These are phyloP conservation scores for Pichia sp. DNA, from an alignment of 1,139 yeast genomes.

Conservation along the genomic window DNA sequence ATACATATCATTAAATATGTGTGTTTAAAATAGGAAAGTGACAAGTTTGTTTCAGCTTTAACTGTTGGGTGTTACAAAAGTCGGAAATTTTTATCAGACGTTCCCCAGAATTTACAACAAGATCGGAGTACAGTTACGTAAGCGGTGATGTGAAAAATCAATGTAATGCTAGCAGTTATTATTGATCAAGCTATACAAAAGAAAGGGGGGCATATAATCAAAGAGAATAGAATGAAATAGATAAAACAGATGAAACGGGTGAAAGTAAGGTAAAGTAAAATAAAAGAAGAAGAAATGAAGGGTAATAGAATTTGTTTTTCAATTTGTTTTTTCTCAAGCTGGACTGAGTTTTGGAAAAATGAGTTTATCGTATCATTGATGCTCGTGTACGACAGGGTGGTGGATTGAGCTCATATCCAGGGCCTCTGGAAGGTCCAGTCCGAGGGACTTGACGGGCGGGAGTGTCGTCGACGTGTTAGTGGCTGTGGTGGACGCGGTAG, in stretches of 20 bases:
- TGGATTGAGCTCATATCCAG: slow-evolving; percentile 6
- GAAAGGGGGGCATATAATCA: neutral
- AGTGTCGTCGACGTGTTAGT: neutral
- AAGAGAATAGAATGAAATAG: neutral
- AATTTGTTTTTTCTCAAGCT: too few species aligned
- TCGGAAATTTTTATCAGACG: too few species aligned
- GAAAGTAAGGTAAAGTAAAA: neutral
- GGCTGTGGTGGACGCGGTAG: neutral
- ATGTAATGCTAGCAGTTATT: neutral
- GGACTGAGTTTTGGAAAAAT: too few species aligned
- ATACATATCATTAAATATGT: neutral
- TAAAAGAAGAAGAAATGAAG: neutral
- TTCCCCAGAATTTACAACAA: too few species aligned
- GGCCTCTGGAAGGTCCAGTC: slow-evolving; percentile 6
- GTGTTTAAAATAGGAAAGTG: neutral
- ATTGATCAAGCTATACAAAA: neutral
- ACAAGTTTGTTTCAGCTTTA: too few species aligned
- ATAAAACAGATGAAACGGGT: neutral
- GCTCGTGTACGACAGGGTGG: neutral
- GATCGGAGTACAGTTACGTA: too few species aligned
- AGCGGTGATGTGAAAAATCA: too few species aligned
- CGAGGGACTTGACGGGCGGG: slow-evolving; percentile 9
- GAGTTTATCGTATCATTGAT: neutral
- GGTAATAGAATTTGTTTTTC: too few species aligned
- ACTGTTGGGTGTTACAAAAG: too few species aligned